phyloP scores from a whole-genome alignment of 345 rosid genomes.

The Gossypium sturtianum region DNA sequence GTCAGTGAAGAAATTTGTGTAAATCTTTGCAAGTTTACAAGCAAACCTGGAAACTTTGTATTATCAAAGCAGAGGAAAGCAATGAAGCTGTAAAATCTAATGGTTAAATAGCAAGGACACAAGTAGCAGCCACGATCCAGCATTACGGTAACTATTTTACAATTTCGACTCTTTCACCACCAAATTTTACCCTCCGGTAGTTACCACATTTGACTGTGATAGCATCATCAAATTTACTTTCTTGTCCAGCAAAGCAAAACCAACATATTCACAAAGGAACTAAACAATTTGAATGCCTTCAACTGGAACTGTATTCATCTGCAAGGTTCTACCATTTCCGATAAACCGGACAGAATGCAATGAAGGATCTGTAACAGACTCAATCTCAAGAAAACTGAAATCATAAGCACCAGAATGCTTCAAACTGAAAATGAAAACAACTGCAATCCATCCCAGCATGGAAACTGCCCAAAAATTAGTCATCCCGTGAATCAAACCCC shows the following conservation, averaged over 20 bases:
- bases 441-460: conserved; percentile 75
- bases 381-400: conserved; percentile 74
- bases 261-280: conserved; percentile 1
- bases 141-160: background rate
- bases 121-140: background rate
- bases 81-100: background rate
- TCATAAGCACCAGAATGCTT: conserved; percentile 86
- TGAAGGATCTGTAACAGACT: conserved; percentile 76
- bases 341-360: conserved; percentile 75
- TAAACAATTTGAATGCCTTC: conserved; percentile 65
- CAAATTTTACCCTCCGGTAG: background rate
- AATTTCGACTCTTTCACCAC: background rate
- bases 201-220: background rate
- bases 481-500: conserved; percentile 96
- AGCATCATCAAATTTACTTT: background rate
- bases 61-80: background rate
- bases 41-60: background rate
- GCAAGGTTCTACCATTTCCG: conserved; percentile 72
- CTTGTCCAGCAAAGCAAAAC: background rate
- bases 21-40: background rate
- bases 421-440: conserved; percentile 74
- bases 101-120: background rate
- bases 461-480: conserved; percentile 89
- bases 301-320: conserved; percentile 61
- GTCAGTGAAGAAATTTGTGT: background rate